phyloP scores from a whole-genome alignment of 768 basidiomycete species.

The Rhizopogon roseolus region DNA sequence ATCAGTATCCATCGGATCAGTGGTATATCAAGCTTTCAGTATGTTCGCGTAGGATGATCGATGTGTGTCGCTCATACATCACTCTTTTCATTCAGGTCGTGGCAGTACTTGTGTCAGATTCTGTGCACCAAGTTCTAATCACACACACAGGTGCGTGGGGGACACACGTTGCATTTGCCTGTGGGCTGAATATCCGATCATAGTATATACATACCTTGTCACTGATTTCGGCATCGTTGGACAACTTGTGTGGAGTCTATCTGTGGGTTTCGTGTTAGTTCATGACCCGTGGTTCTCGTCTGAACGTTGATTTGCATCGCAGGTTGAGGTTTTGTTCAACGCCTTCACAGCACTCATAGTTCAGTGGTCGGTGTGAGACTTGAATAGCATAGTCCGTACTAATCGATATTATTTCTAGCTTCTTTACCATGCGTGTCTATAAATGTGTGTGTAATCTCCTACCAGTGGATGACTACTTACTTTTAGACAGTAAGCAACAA shows the following conservation, averaged over 20 bases:
- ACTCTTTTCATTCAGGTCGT: constrained; percentile 33
- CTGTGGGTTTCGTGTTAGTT: constrained; percentile 20
- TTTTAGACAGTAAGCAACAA: constrained; percentile 43
- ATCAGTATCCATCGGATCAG: constrained; percentile 40
- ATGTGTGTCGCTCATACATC: constrained; percentile 7
- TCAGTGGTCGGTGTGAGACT: constrained; percentile 23
- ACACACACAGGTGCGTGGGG: constrained; percentile 40
- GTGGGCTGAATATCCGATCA: background rate
- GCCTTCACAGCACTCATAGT: constrained; percentile 45
- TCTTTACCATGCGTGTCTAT: constrained; percentile 47
- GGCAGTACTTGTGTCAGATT: constrained; percentile 45
- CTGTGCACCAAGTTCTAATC: constrained; percentile 49
- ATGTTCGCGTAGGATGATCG: constrained; percentile 11
- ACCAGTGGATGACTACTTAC: background rate
- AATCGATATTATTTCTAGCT: constrained; percentile 29
- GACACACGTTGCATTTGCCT: background rate
- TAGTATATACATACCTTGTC: constrained; percentile 46
- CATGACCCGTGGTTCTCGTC: constrained; percentile 17
- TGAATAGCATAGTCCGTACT: background rate
- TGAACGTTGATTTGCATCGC: constrained; percentile 4
- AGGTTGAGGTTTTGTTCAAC: constrained; percentile 50
- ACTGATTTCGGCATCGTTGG: constrained; percentile 35
- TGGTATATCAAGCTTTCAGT: constrained; percentile 47
- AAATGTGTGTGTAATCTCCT: constrained; percentile 31
- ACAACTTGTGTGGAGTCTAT: constrained; percentile 33